These are phyloP conservation scores for Spathaspora girioi DNA, from an alignment of 805 yeast genomes.

Conservation along the genomic window DNA sequence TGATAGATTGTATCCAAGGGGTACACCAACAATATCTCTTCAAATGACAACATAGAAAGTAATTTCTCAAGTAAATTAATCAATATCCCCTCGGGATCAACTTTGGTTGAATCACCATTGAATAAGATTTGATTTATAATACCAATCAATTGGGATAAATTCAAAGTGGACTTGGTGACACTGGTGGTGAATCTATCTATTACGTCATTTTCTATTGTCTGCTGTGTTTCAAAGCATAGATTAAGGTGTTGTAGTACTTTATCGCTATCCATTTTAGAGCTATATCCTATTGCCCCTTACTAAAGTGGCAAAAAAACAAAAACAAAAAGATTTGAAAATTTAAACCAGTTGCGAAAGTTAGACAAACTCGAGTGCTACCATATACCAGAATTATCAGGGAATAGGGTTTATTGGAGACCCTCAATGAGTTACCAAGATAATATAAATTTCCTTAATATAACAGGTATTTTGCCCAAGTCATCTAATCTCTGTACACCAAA, in stretches of 20 bases:
- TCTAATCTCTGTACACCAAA: too few relatives aligned
- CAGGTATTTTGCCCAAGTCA: too few relatives aligned
- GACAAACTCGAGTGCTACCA: too few relatives aligned
- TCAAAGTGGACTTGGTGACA: background rate
- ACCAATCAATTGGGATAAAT: background rate
- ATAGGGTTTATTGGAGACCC: too few relatives aligned
- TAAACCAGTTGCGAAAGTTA: too few relatives aligned
- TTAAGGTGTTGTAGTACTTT: background rate
- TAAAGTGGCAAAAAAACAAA: background rate
- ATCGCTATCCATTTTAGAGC: background rate
- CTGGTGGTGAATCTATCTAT: background rate
- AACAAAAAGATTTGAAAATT: too few relatives aligned
- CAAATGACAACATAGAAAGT: slow-evolving; percentile 9
- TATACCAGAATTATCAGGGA: too few relatives aligned
- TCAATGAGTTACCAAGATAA: too few relatives aligned
- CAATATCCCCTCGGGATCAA: slow-evolving; percentile 13
- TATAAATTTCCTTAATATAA: too few relatives aligned
- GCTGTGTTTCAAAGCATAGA: background rate
- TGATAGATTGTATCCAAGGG: slow-evolving; percentile 13
- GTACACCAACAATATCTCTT: slow-evolving; percentile 12
- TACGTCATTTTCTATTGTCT: background rate
- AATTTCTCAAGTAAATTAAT: slow-evolving; percentile 13
- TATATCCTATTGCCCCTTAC: background rate
- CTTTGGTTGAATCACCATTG: background rate
- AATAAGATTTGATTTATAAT: background rate